A percentile compares a stretch with the other conserved stretches of the same genome.
Conservation (phyloP, 2,329 filamentous ascomycete species). For the Penicillium brasilianum region DNA sequence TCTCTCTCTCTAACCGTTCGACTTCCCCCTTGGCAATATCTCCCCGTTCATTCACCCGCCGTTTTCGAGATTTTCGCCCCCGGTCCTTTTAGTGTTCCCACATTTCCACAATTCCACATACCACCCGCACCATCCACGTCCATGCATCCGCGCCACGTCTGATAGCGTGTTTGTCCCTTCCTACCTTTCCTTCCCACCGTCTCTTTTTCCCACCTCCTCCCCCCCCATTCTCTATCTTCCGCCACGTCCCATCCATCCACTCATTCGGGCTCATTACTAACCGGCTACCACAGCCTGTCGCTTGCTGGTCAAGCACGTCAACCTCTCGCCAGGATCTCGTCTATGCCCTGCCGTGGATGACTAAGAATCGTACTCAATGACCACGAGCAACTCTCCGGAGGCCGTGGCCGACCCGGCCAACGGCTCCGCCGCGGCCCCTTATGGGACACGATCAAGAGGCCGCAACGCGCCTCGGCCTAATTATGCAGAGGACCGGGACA, state of each 20-base stretch:
- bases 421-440: conserved; percentile 66
- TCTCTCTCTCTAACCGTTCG: conserved; percentile 11
- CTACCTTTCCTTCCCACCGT: conserved; percentile 3
- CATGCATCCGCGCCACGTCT: conserved; percentile 28
- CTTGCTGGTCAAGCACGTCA: conserved; percentile 21
- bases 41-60: conserved; percentile 22
- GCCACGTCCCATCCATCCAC: neutral
- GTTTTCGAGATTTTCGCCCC: conserved; percentile 31
- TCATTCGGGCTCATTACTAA: conserved; percentile 17
- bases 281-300: conserved; percentile 14
- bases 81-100: conserved; percentile 22
- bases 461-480: conserved; percentile 83
- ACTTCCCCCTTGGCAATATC: conserved; percentile 19
- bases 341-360: conserved; percentile 39
- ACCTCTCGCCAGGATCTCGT: conserved; percentile 26
- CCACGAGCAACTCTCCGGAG: conserved; percentile 50
- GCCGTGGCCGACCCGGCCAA: conserved; percentile 44
- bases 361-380: conserved; percentile 50
- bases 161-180: conserved; percentile 19
- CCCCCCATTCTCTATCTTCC: neutral
- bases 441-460: conserved; percentile 94
- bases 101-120: conserved; percentile 26
- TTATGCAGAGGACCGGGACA: conserved; percentile 91
- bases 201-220: conserved; percentile 2
- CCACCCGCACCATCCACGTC: conserved; percentile 25